Conservation (phyloP, 352 stramenopile genomes). For the Phytophthora sojae region DNA sequence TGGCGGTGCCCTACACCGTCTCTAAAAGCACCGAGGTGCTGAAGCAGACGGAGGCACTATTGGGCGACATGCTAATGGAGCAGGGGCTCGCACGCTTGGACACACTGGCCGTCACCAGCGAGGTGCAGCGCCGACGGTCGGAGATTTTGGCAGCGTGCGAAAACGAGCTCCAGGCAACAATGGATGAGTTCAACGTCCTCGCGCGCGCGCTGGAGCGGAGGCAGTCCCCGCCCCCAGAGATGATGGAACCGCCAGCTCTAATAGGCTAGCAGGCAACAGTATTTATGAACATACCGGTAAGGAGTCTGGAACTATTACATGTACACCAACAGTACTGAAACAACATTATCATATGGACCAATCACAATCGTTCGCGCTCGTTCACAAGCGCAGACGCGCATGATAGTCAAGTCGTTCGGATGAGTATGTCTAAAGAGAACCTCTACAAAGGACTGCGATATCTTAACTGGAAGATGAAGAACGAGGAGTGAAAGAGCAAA, state of each 20-base stretch:
- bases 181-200: slow-evolving; percentile 71
- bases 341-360: slow-evolving; percentile 30
- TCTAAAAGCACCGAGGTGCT: slow-evolving; percentile 62
- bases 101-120: slow-evolving; percentile 41
- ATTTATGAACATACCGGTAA: slow-evolving; percentile 14
- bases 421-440: too few species aligned
- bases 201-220: slow-evolving; percentile 39
- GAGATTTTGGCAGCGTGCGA: slow-evolving; percentile 73
- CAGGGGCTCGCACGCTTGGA: slow-evolving; percentile 42
- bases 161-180: slow-evolving; percentile 59
- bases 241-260: background rate
- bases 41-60: slow-evolving; percentile 57
- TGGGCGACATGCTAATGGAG: slow-evolving; percentile 57
- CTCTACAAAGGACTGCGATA: too few species aligned
- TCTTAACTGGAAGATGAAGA: too few species aligned
- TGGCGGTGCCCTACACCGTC: slow-evolving; percentile 34
- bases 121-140: slow-evolving; percentile 55
- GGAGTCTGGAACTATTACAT: too few species aligned
- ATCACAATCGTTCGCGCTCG: slow-evolving; percentile 44
- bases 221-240: slow-evolving; percentile 14
- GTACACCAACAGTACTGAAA: slow-evolving; percentile 7
- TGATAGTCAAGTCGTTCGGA: too few species aligned
- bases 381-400: too few species aligned
- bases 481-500: too few species aligned
- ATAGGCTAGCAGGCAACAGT: slow-evolving; percentile 16